Percentiles rank a stretch among this genome's conserved stretches.
Conservation (phyloP, 768 basidiomycete species). For the Trametes sanguinea region DNA sequence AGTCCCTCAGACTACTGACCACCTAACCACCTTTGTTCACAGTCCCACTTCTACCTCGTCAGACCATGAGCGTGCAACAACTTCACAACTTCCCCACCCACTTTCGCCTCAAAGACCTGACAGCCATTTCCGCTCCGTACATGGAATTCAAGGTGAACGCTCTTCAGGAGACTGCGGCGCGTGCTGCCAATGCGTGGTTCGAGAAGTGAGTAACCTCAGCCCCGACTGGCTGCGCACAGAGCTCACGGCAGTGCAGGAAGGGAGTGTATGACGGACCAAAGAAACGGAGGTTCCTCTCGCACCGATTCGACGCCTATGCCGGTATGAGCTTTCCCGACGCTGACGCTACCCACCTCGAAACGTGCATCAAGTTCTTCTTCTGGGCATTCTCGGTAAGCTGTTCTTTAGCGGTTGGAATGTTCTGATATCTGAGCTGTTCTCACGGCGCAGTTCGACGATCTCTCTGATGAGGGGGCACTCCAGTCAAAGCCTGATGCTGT, state of each 20-base stretch:
- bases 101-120: constrained; percentile 39
- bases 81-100: constrained; percentile 37
- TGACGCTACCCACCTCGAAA: constrained; percentile 36
- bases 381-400: constrained; percentile 41
- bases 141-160: constrained; percentile 39
- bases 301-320: constrained; percentile 42
- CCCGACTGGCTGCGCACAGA: not conserved
- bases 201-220: constrained; percentile 26
- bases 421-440: too few relatives aligned
- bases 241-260: constrained; percentile 24
- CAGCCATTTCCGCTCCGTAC: constrained; percentile 38
- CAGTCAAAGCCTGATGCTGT: constrained; percentile 39
- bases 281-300: constrained; percentile 38
- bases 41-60: not conserved
- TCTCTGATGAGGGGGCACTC: constrained; percentile 40
- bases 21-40: not conserved
- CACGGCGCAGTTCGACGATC: constrained; percentile 36
- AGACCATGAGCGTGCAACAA: constrained; percentile 29
- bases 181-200: constrained; percentile 38
- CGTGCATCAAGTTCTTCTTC: constrained; percentile 41
- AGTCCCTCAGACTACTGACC: not conserved
- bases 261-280: constrained; percentile 39
- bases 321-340: constrained; percentile 43
- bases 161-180: constrained; percentile 38
- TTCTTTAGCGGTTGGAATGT: not conserved